Base-by-base conservation (phyloP, 495 filamentous ascomycete species). In the Tuber brumale region DNA sequence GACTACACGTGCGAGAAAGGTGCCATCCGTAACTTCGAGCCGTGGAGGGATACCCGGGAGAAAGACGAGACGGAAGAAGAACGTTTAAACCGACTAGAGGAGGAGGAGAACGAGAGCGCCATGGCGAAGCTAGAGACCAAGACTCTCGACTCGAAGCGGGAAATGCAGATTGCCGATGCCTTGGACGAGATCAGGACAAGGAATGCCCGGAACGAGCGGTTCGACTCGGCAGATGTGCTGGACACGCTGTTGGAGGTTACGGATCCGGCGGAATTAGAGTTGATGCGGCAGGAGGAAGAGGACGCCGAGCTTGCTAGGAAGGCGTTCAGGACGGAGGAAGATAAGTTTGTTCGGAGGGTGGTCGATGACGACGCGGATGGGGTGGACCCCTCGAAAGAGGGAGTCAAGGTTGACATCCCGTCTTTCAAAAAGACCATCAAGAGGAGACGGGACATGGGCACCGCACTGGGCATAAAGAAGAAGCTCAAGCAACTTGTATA, bases 131-230 rank as follows among this genome's bases (percentile, higher is more conserved):
- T 95, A 77, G 92, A 94, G 84, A 88, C 89, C 73, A 94, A 94
- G 84, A 97, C 94, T 75, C 85, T 90, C 42, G 96, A 99, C 84
- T 93, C 94, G n/a, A 97, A 95, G 87, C 86, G 91, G 74, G 96
- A 98, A 86, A 98, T 99, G 96, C 92, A 91, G 70, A 92, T 98
- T 79, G 96, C 96, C 48, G 96, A 99, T 86, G 93, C 93, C 44
- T 85, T 99, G 78, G 96, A 99, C 85, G 94, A 98, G 85, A 97
- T 98, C 70, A 87, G 95, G 75, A 93, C 90, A 57, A 85, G 95
- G 79, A 99, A 98, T 86, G 96, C 95, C 27, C 87, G 93, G 79
- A 88, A 94, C 41, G 92, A 94, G 84, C 87, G 91, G 79, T 91
- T 89, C 73, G 90, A 91, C 73, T 86, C 89, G 76, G 90, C 90